phyloP scores from a whole-genome alignment of 805 yeast genomes.

The Naumovozyma castellii region DNA sequence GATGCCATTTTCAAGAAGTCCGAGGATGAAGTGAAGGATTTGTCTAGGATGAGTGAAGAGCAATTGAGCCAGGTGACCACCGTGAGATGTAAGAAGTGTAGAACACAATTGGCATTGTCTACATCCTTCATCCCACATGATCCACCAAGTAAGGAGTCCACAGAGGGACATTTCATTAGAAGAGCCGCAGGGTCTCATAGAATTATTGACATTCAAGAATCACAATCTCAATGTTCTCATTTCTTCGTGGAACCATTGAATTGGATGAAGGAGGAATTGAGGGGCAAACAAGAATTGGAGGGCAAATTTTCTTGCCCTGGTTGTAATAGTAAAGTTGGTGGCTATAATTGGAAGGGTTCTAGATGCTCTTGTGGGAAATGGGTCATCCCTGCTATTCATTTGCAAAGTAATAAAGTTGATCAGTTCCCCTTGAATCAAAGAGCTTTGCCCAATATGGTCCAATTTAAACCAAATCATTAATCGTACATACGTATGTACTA shows the following conservation, averaged over 20 bases:
- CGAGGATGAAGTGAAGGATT: conserved; percentile 20
- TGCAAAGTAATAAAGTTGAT: conserved; percentile 76
- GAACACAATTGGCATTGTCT: conserved; percentile 57
- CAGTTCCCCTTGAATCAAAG: conserved; percentile 31
- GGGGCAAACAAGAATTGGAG: conserved; percentile 59
- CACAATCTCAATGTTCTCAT: conserved; percentile 64
- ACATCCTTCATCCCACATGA: conserved; percentile 54
- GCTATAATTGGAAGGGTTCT: conserved; percentile 89
- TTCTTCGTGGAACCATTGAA: conserved; percentile 77
- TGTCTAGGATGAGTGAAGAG: conserved; percentile 21
- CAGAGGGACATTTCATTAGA: conserved; percentile 57
- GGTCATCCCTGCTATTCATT: conserved; percentile 86
- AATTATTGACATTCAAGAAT: conserved; percentile 48
- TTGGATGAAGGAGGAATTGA: conserved; percentile 85
- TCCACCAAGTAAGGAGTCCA: conserved; percentile 55
- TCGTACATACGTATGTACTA: background rate
- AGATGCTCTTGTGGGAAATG: conserved; percentile 92
- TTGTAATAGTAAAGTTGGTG: conserved; percentile 80
- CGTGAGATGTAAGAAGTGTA: conserved; percentile 75
- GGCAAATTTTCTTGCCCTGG: conserved; percentile 82
- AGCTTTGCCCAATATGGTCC: conserved; percentile 20
- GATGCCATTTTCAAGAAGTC: conserved; percentile 28
- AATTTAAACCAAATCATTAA: conserved; percentile 12
- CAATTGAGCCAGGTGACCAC: conserved; percentile 26
- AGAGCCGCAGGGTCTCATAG: conserved; percentile 54